Base-by-base conservation (phyloP, 768 basidiomycete genomes). In the Termitomyces bulborhizus region DNA sequence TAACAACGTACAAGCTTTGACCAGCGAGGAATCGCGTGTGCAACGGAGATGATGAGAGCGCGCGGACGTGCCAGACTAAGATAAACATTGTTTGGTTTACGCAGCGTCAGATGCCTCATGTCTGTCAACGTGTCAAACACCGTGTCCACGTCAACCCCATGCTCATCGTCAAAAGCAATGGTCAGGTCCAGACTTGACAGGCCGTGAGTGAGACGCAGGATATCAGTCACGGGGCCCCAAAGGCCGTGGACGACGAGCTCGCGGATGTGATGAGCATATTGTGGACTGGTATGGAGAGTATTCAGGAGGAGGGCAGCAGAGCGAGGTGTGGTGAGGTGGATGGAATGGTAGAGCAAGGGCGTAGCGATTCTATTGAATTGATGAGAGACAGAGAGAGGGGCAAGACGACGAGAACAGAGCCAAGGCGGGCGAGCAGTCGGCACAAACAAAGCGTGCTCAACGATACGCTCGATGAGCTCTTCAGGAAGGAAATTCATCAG, bases 281-380 rank as follows among this genome's bases (percentile, higher is more conserved):
- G 37, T 1, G 78, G 75, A 43, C 71, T 65, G 4, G 51, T 59
- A 0, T 59, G 50, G 36, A 85, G 71, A 0, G 77, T 71, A 16
- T 57, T 61, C n/a, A 69, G 63, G 44, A 76, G 69, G 12, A 77
- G 72, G 11, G 61, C 57, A 1, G 81, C 68, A 24, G 83, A 77
- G 11, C 50, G 36, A 0, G 73, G 57, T 0, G 77, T 71, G 37
- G 64, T 68, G 44, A 87, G 63, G 60, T 73, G 70, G 42, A 86
- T 57, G 42, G 74, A 72, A 62, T 78, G 72, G 70, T 86, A 86
- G 57, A 82, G 74, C 12, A 84, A 71, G 1, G 84, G 84, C 0
- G 76, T 75, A 1, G 73, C 75, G 56, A 87, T 84, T 56, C 86
- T 76, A 43, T 75, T 66, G 69, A 85, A 82, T 24, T 69, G 62